Base-by-base conservation (phyloP, 768 basidiomycete genomes). In the Pleurotus ostreatus region DNA sequence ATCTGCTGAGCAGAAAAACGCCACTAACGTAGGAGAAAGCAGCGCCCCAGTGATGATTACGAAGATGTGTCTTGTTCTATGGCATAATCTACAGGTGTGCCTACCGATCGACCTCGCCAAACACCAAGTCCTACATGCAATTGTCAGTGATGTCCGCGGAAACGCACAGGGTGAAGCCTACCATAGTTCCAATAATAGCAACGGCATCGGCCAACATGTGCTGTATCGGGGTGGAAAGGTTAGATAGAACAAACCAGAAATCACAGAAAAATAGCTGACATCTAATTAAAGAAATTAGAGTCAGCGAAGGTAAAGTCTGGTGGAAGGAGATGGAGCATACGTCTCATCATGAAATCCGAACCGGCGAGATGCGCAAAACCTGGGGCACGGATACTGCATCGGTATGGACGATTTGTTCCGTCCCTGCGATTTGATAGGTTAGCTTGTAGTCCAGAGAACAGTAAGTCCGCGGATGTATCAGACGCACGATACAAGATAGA, bases 131-230 rank as follows among this genome's bases (percentile, higher is more conserved):
- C 84, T 84, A 58, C 1, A 58, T 43, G 57, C 52, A 18, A 26
- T 54, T n/a, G 60, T 52, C 38, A 34, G 53, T 55, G 44, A 65
- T 22, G 37, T 22, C 46, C 46, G 49, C 47, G 48, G 43, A 38
- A 25, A 55, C 30, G 49, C 55, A 45, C 54, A 46, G 52, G n/a
- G 39, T 47, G 51, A 22, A 44, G 72, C 83, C 62, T 67, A 87
- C 93, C 95, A 97, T 95, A 46, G 96, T 98, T 64, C 97, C 97
- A 68, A 98, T 97, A 68, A 99, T 89, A 47, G 96, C 87, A 49
- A 99, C 96, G 43, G 89, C 94, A 65, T 98, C 96, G 4, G 94
- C 92, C 58, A 97, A 77, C 84, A 89, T 88, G 73, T 93, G 92
- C 87, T 85, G 68, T 44, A 63, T 64, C 56, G 49, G 57, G 30